Evolutionary conservation across 495 filamentous ascomycete genomes (phyloP).

Genomic region (Xylaria bambusicola): DNA sequence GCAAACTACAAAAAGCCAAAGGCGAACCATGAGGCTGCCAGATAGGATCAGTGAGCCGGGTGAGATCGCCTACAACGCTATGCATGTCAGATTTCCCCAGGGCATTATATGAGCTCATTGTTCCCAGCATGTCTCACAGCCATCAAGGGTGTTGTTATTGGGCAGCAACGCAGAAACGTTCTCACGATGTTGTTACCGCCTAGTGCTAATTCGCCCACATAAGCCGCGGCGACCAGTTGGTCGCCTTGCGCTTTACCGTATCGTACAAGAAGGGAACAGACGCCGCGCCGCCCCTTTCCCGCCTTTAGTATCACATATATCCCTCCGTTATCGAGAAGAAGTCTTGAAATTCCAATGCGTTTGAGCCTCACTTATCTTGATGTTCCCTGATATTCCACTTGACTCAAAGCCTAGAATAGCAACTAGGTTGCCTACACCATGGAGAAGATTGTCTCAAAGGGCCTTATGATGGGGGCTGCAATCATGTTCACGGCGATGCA

Average conservation of each 20-base stretch:
- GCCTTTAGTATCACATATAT: not conserved
- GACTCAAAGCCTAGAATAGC: not conserved
- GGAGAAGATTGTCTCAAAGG: conserved; percentile 32
- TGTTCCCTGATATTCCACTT: not conserved
- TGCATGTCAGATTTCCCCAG: not conserved
- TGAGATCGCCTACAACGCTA: not conserved
- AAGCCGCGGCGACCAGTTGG: not conserved
- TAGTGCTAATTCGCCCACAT: too few species aligned
- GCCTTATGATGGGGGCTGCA: conserved; percentile 39
- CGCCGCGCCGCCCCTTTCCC: too few species aligned
- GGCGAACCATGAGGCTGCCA: conserved; percentile 19
- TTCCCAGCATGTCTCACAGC: conserved; percentile 1
- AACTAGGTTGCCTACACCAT: not conserved
- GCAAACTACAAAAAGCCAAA: too few species aligned
- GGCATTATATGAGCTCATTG: not conserved
- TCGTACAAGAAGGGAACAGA: not conserved
- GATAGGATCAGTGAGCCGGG: not conserved
- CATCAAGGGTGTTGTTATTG: not conserved
- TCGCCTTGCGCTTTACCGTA: not conserved
- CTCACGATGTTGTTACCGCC: not conserved
- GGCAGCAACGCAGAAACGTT: conserved; percentile 16
- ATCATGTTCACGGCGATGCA: conserved; percentile 32
- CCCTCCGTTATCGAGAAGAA: not conserved
- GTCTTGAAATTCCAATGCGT: not conserved
- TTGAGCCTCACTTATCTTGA: not conserved